Evolutionary conservation across 768 basidiomycete species (phyloP), one percentile per base, ranked within the genome.

Genomic region (Clitopilus hobsonii): DNA sequence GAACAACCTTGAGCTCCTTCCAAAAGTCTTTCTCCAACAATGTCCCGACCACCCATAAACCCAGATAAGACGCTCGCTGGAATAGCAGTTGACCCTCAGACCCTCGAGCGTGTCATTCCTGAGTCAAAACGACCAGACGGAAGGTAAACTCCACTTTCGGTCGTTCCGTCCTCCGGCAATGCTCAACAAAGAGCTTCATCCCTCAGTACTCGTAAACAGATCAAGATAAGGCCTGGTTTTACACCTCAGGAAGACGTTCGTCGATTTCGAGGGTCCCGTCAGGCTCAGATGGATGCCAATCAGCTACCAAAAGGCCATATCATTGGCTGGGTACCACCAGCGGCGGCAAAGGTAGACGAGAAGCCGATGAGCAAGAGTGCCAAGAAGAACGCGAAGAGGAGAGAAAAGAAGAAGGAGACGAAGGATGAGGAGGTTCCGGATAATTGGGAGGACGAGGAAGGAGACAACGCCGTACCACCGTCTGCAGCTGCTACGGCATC

Each of bases 171-270:
- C 28, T 20, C 49, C 50, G 56, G 54, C 59, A 56, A 38, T 54
- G 50, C 58, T 61, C 52, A 22, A 47, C 41, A n/a, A 36, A 11
- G n/a, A n/a, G 2, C 32, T 11, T 10, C 10, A 36, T 10, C 32
- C n/a, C 51, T 24, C 68, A 97, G 94, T 49, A 69, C 91, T 28
- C 86, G 94, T 58, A 96, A 94, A 71, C 82, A 94, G 70, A 74
- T 89, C 54, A 94, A 88, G 74, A 87, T 98, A 59, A 80, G 94
- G 24, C 94, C 93, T 2, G 94, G 94, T 0, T 98, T 88, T 71
- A 96, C 92, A 4, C 94, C 94, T 0, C 92, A 94, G 70, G 94
- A 98, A 69, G 94, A 98, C 70, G 81, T 95, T 6, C 79, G 82
- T n/a, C 84, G 86, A 49, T 98, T 94, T 70, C 82, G 91, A 52